Evolutionary conservation across 2,329 filamentous ascomycete genomes (phyloP).

Genomic region (Pestalotiopsis sp.): DNA sequence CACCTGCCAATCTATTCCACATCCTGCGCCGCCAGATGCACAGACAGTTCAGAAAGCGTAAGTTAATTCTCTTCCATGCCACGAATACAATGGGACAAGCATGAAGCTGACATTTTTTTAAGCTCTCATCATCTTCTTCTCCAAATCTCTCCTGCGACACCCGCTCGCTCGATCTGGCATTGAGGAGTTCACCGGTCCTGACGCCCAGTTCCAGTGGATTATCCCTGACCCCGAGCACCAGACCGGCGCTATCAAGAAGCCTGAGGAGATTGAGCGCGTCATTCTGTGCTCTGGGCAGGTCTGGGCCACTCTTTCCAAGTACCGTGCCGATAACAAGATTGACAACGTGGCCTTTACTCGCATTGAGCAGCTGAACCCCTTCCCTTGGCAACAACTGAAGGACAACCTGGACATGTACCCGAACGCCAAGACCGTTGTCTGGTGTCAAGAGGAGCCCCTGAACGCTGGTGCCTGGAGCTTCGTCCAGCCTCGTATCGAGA

Average conservation of each 20-base stretch:
- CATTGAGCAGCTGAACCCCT: constrained; percentile 96
- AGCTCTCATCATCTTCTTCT: constrained; percentile 98
- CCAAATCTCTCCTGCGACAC: constrained; percentile 92
- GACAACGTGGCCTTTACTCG: constrained; percentile 93
- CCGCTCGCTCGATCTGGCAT: constrained; percentile 86
- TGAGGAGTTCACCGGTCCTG: constrained; percentile 79
- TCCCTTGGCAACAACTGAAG: constrained; percentile 96
- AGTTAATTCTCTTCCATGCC: constrained; percentile 41
- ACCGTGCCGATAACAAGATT: constrained; percentile 82
- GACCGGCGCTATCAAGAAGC: constrained; percentile 69
- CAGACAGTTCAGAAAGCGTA: constrained; percentile 98
- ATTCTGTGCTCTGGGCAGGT: constrained; percentile 95
- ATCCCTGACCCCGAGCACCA: constrained; percentile 87
- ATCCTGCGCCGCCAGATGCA: constrained; percentile 96
- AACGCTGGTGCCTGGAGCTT: constrained; percentile 98
- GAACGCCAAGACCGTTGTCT: constrained; percentile 96
- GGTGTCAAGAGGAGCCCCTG: constrained; percentile 95
- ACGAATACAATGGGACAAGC: constrained; percentile 22
- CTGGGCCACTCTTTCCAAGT: constrained; percentile 85
- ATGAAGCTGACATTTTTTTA: constrained; percentile 9
- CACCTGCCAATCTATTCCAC: constrained; percentile 94
- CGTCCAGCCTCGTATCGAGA: constrained; percentile 97
- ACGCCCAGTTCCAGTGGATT: constrained; percentile 96
- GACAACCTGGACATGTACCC: constrained; percentile 97
- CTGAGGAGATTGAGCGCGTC: constrained; percentile 89